Base-by-base conservation (phyloP, 805 yeast genomes). In the Candida nonsorbophila region DNA sequence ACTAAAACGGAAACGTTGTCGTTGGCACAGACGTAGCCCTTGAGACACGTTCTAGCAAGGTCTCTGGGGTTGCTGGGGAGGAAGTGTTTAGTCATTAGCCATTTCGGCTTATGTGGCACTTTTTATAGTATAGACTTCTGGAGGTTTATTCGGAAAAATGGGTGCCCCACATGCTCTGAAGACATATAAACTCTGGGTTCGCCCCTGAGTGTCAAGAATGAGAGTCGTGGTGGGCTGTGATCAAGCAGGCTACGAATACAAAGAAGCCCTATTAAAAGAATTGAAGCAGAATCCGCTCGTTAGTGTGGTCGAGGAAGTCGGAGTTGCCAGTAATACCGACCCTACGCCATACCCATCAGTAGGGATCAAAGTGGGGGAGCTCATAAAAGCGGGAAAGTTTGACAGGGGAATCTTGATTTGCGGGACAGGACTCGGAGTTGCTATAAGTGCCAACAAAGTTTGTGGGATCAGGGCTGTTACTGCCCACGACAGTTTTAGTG, bases 351-450 rank as follows among this genome's bases (percentile, higher is more conserved):
- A 67, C 44, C 69, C 72, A 9, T 34, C 53, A 6, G 59, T 67
- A 22, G 72, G 71, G 4, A 60, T 65, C 25, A 58, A 49, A 20
- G 67, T 66, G 25, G 72, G 62, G 4, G 70, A 66, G 34, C 40
- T 48, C 36, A 59, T 67, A 11, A 51, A 55, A 8, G 34, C 40
- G 8, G 67, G 67, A 5, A 54, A 64, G 32, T 69, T 66, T 7
- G 72, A 67, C 34, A 45, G 74, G 14, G 74, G 62, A 7, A 54
- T 67, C 16, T 45, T 67, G 22, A 58, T 67, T 37, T 67, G 73
- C 41, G 73, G 72, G 3, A 67, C 73, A 6, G 73, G 73, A 1
- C 49, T 67, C 20, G 73, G 73, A 1, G 72, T 67, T n/a, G 70
- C 71, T 9, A 55, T 67, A 28, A 48, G 65, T 21, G 72, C 73